A percentile compares a stretch with the other conserved stretches of the same genome.
Conservation (phyloP, 2,329 filamentous ascomycete species). For the Amylocarpus encephaloides region DNA sequence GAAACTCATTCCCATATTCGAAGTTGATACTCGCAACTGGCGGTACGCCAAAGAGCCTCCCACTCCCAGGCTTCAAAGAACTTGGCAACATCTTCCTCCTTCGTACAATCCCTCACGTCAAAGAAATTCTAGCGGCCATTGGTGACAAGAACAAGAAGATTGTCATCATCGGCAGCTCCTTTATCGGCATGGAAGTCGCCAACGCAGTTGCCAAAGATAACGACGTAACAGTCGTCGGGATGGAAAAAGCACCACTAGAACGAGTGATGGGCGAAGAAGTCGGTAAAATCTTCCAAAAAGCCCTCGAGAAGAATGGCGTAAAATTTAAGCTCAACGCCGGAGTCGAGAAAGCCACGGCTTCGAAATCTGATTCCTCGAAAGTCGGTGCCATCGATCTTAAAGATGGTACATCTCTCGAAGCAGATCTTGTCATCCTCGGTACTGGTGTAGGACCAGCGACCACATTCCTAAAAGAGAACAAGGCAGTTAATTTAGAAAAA, state of each 20-base stretch:
- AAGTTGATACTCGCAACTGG: slow-evolving; percentile 91
- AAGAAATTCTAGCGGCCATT: slow-evolving; percentile 71
- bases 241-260: slow-evolving; percentile 80
- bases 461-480: slow-evolving; percentile 69
- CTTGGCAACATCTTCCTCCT: slow-evolving; percentile 83
- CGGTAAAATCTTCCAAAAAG: slow-evolving; percentile 71
- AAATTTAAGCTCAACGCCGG: slow-evolving; percentile 78
- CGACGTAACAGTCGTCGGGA: slow-evolving; percentile 77
- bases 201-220: slow-evolving; percentile 77
- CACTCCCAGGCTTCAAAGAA: slow-evolving; percentile 78
- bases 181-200: slow-evolving; percentile 97
- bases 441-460: slow-evolving; percentile 86
- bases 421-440: slow-evolving; percentile 86
- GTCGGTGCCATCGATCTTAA: slow-evolving; percentile 80
- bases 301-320: slow-evolving; percentile 78
- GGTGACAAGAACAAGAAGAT: slow-evolving; percentile 85
- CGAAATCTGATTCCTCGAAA: slow-evolving; percentile 56
- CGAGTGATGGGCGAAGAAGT: slow-evolving; percentile 77
- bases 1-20: slow-evolving; percentile 67
- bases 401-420: slow-evolving; percentile 76
- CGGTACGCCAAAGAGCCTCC: slow-evolving; percentile 67
- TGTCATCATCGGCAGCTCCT: slow-evolving; percentile 85
- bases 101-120: slow-evolving; percentile 68
- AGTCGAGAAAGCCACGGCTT: slow-evolving; percentile 78
- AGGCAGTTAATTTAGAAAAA: slow-evolving; percentile 61